Evolutionary conservation across 768 basidiomycete genomes (phyloP), one percentile per base, ranked within the genome.

Genomic region (Tricholoma saponaceum): DNA sequence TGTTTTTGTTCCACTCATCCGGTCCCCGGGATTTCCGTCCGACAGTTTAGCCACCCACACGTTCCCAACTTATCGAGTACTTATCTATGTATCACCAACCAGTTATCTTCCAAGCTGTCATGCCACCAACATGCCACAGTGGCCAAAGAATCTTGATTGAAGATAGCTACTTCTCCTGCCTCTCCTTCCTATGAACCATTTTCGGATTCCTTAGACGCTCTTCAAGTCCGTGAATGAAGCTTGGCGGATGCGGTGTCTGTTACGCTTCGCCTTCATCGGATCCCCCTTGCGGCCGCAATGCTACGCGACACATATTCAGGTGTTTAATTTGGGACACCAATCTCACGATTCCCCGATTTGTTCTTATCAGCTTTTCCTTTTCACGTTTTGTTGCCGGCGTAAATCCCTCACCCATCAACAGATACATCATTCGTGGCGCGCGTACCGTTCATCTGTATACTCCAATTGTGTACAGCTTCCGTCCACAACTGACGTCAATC

Each of bases 381-480:
- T 46, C 28, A 41, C 39, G 18, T 4, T 35, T 35, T 9, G 22
- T 56, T 58, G 55, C 59, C 52, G 63, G 63, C 63, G 63, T 59
- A 64, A 64, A 61, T 64, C 63, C 63, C 63, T 28, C 54, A 41
- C 8, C 43, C 54, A 55, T 28, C 41, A 20, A 20, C 16, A 32
- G 35, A 20, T 25, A 13, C 3, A 14, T 8, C 18, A 23, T 44
- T 22, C 8, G 10, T 43, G 41, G 41, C 41, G 39, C 39, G 41
- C 41, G 41, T 7, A 43, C 1, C 7, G 3, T 8, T 4, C 33
- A 14, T 10, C 14, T 16, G 35, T 35, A n/a, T 16, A 7, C 41
- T 13, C 22, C 12, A 44, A 44, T 4, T 41, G 3, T 41, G 22
- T 44, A 44, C 20, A 10, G 20, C 20, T 44, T 23, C 43, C 22